Evolutionary conservation across 148 eudicot genomes (phyloP).

Genomic region (Nepenthes mirabilis): DNA sequence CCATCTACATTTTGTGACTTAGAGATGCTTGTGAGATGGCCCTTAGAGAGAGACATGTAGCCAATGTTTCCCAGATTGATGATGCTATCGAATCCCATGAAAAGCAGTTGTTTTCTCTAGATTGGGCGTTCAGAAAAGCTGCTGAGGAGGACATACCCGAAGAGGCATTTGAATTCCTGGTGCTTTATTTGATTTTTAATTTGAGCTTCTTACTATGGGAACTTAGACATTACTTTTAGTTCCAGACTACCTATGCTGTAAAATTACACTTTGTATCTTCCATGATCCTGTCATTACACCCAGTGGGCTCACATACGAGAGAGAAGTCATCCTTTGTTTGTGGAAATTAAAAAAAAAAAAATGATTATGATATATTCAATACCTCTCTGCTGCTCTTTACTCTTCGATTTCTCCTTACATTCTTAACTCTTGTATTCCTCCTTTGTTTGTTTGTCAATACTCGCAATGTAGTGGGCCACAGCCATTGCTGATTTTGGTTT

Average conservation of each 20-base stretch:
- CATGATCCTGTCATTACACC: slow-evolving; percentile 96
- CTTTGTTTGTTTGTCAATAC: no score
- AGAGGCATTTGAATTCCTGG: slow-evolving; percentile 27
- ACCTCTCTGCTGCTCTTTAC: no score
- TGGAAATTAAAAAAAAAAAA: no score
- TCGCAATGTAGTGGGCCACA: no score
- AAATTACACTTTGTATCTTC: slow-evolving; percentile 72
- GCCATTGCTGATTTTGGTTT: no score
- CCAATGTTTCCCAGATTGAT: slow-evolving; percentile 23
- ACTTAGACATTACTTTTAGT: slow-evolving; percentile 21
- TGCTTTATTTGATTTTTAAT: neutral
- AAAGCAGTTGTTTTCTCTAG: slow-evolving; percentile 47
- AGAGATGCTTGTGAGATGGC: slow-evolving; percentile 76
- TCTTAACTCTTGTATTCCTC: no score
- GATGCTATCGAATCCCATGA: slow-evolving; percentile 19
- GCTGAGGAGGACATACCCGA: slow-evolving; percentile 64
- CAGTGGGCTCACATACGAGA: slow-evolving; percentile 81
- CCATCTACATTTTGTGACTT: slow-evolving; percentile 7
- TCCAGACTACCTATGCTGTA: slow-evolving; percentile 81
- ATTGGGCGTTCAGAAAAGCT: slow-evolving; percentile 53
- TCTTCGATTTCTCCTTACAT: no score
- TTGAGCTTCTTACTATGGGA: neutral
- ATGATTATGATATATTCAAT: no score
- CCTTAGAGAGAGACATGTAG: slow-evolving; percentile 49
- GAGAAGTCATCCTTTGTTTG: slow-evolving; percentile 63